Percentiles rank a stretch among this genome's conserved stretches.
phyloP scores from a whole-genome alignment of 176 grass and related monocot species.

The Musa troglodytarum region DNA sequence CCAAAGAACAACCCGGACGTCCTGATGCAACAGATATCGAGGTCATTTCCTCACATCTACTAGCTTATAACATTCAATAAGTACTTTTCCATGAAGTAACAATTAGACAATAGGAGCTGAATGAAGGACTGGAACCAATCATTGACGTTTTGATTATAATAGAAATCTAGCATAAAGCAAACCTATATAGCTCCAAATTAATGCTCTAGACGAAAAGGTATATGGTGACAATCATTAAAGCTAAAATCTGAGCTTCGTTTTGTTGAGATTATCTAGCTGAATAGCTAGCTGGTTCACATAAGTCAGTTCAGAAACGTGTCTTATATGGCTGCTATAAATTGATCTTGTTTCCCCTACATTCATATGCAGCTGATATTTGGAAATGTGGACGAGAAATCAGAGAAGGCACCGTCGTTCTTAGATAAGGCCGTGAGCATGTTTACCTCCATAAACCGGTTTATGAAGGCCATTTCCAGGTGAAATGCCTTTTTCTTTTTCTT shows the following conservation, averaged over 20 bases:
- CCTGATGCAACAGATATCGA: constrained; percentile 85
- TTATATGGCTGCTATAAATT: neutral
- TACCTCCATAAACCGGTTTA: constrained; percentile 60
- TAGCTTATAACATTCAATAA: neutral
- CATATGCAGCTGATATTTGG: constrained; percentile 66
- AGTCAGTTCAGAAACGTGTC: neutral
- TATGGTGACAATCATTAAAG: no score
- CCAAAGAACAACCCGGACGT: constrained; percentile 48
- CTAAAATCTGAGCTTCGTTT: no score
- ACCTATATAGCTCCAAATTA: no score
- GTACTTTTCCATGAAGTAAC: neutral
- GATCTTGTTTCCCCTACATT: neutral
- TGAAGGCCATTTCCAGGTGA: constrained; percentile 71
- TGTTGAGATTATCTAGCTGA: no score
- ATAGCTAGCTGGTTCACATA: no score
- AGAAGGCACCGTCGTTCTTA: constrained; percentile 50
- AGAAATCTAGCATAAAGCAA: no score
- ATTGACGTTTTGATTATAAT: no score
- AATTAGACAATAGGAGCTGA: neutral
- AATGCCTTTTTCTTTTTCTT: constrained; percentile 9
- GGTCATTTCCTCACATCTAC: constrained; percentile 22
- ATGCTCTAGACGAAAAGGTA: no score
- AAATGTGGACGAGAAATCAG: constrained; percentile 38
- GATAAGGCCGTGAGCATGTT: constrained; percentile 67
- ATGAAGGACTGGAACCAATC: no score